Evolutionary conservation across 176 grass and related monocot genomes (phyloP).

Genomic region (Microstegium vimineum): DNA sequence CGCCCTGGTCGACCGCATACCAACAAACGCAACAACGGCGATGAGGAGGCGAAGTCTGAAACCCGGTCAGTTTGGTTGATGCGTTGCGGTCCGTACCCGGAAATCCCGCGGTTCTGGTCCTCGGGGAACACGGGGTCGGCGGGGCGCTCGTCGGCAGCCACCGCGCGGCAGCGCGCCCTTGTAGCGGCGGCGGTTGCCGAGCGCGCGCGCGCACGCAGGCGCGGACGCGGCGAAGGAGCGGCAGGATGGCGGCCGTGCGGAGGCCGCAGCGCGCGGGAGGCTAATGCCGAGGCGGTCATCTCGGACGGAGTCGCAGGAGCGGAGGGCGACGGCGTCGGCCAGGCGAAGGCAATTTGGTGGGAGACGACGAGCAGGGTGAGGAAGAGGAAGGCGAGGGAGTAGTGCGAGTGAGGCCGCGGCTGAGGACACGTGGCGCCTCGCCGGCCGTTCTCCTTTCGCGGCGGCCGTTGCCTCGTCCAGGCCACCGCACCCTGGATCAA

Average conservation of each 20-base stretch:
- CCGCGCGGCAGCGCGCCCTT: slow-evolving; percentile 18
- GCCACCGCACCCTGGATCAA: not conserved
- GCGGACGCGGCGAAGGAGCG: not conserved
- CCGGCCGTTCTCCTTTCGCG: slow-evolving; percentile 13
- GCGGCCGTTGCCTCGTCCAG: not conserved
- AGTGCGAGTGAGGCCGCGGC: not conserved
- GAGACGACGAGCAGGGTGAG: not conserved
- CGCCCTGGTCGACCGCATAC: slow-evolving; percentile 14
- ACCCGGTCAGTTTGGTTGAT: not conserved
- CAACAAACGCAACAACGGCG: not conserved
- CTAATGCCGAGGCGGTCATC: slow-evolving; percentile 36
- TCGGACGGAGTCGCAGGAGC: not conserved
- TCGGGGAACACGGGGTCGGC: slow-evolving; percentile 26
- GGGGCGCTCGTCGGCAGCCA: slow-evolving; percentile 34
- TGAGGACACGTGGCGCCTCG: slow-evolving; percentile 27
- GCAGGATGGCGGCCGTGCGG: not conserved
- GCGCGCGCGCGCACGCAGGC: no score
- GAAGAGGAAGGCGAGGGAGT: not conserved
- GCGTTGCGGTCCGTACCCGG: not conserved
- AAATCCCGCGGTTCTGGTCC: slow-evolving; percentile 18
- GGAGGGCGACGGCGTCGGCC: not conserved
- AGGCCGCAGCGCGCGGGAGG: slow-evolving; percentile 22
- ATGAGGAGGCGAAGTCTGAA: not conserved
- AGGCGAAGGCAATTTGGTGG: not conserved
- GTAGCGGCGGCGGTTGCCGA: not conserved